Percentiles rank a stretch among this genome's conserved stretches.
Evolutionary conservation across 495 filamentous ascomycete genomes (phyloP).

Genomic region (Apiosordaria backusii): DNA sequence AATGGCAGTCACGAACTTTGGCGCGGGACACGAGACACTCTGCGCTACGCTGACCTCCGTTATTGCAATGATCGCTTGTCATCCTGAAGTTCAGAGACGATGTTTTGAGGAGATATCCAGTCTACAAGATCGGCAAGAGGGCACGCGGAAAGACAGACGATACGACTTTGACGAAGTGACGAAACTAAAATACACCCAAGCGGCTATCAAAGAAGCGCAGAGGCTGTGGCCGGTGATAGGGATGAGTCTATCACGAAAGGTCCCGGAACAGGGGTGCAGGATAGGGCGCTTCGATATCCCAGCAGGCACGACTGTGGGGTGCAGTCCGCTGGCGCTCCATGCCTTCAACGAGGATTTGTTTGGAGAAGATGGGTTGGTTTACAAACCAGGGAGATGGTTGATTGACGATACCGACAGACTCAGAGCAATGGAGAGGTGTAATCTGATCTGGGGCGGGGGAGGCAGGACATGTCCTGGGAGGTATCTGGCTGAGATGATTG

Average conservation of each 20-base stretch:
- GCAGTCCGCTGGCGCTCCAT: conserved; percentile 59
- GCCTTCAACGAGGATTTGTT: conserved; percentile 49
- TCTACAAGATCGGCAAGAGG: too few species aligned
- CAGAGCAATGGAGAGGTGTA: conserved; percentile 42
- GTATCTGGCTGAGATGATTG: conserved; percentile 60
- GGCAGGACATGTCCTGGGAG: conserved; percentile 63
- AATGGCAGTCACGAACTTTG: conserved; percentile 47
- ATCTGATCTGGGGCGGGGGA: conserved; percentile 62
- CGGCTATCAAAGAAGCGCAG: conserved; percentile 61
- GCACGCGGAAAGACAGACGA: conserved; percentile 9
- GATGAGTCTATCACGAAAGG: conserved; percentile 54
- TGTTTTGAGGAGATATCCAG: background rate
- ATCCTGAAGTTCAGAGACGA: conserved; percentile 20
- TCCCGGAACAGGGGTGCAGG: conserved; percentile 46
- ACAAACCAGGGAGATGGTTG: conserved; percentile 57
- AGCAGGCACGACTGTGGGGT: conserved; percentile 54
- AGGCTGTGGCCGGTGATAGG: conserved; percentile 57
- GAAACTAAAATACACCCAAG: conserved; percentile 49
- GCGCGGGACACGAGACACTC: conserved; percentile 47
- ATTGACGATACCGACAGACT: background rate
- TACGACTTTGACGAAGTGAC: conserved; percentile 25
- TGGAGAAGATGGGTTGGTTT: conserved; percentile 50
- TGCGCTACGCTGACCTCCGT: conserved; percentile 43
- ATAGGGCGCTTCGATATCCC: conserved; percentile 52
- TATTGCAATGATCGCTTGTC: conserved; percentile 35